Percentiles rank a stretch among this genome's conserved stretches.
Evolutionary conservation across 176 grass and related monocot species (phyloP).

Genomic region (Themeda triandra): DNA sequence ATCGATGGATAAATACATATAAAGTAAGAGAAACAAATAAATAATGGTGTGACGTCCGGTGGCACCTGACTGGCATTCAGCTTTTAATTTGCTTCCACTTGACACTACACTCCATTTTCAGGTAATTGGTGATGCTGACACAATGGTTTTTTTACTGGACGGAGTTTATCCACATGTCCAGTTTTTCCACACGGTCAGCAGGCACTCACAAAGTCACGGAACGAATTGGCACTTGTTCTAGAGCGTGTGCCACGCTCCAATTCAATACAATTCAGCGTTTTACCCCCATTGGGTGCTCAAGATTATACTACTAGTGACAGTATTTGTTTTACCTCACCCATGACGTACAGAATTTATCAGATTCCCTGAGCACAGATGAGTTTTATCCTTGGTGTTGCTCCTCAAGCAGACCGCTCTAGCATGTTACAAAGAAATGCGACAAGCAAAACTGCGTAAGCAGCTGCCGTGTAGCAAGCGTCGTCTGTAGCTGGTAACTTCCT

Average conservation of each 20-base stretch:
- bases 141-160: neutral
- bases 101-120: neutral
- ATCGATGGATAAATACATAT: neutral
- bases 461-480: neutral
- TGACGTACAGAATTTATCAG: neutral
- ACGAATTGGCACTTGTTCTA: neutral
- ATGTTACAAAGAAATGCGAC: neutral
- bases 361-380: neutral
- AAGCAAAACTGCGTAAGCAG: neutral
- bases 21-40: neutral
- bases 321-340: neutral
- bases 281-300: neutral
- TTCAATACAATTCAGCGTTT: neutral
- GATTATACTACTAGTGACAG: neutral
- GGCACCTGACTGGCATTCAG: neutral
- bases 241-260: neutral
- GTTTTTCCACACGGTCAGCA: slow-evolving; percentile 16
- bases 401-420: neutral
- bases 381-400: neutral
- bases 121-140: neutral
- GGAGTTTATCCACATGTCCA: slow-evolving; percentile 20
- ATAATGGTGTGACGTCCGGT: neutral
- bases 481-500: too few species aligned
- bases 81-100: neutral
- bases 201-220: neutral